Evolutionary conservation across 2,329 filamentous ascomycete species (phyloP), one percentile per base, ranked within the genome.

Genomic region (Triangularia setosa): DNA sequence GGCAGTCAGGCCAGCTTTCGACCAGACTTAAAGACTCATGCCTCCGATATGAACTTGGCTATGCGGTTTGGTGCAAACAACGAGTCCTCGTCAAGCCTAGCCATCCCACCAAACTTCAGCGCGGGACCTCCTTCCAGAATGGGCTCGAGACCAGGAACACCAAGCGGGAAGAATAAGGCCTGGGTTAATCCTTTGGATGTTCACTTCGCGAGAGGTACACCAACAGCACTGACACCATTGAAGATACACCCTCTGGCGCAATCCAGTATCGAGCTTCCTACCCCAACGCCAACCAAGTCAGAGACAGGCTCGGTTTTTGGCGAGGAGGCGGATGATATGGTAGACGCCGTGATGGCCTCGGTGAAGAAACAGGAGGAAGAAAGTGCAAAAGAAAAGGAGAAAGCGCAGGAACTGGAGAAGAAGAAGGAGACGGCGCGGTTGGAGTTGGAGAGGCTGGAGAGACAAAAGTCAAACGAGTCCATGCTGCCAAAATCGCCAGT

Each of bases 101-200:
- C 53, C 4, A 57, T 64, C 5, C 75, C 77, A 2, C 71, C 75
- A 1, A 73, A 72, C 21, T 68, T 73, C 48, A 71, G 72, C 7
- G 67, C 72, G 16, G 72, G 75, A 23, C 74, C 60, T 11, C 52
- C 52, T 3, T 24, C 23, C 1, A 48, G 40, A 21, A 25, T 55
- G 23, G 65, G 61, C 18, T 66, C 70, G 35, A 68, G 70, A 63
- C 79, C 76, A 12, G 76, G 72, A 14, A 79, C 75, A 14, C 73
- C 74, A 4, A 72, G 65, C 3, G 73, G 75, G 4, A 75, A 71
- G 24, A 76, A 73, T 54, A 79, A 77, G 62, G 74, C 77, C 4
- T 80, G 79, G 75, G 75, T 80, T 6, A 81, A 80, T 65, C 80
- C 82, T 0, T 75, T 84, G n/a, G 79, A 83, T 12, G 76, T 81